Percentiles rank a stretch among this genome's conserved stretches.
phyloP scores from a whole-genome alignment of 2,329 filamentous ascomycete species.

The Dactylellina cionopaga region DNA sequence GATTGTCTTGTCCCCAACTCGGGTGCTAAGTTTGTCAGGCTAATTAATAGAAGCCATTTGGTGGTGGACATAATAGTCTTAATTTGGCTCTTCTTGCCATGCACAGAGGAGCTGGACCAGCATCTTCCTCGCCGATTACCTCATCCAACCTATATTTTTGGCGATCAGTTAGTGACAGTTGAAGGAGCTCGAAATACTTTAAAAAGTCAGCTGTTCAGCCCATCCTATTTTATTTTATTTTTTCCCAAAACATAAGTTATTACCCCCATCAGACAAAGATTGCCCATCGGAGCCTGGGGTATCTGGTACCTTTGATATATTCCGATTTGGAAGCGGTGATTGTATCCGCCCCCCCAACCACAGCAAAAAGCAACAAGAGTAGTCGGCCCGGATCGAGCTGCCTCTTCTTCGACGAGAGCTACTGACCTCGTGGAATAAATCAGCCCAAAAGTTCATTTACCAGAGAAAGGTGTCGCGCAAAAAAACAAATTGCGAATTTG shows the following conservation, averaged over 20 bases:
- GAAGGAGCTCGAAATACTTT: constrained; percentile 30
- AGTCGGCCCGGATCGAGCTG: constrained; percentile 39
- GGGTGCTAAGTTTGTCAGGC: constrained; percentile 33
- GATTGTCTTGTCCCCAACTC: constrained; percentile 37
- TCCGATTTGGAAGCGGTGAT: constrained; percentile 26
- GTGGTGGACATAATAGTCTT: constrained; percentile 33
- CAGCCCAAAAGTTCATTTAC: neutral
- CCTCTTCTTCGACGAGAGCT: constrained; percentile 32
- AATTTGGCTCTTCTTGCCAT: constrained; percentile 36
- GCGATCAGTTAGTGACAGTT: constrained; percentile 26
- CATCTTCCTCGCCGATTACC: constrained; percentile 51
- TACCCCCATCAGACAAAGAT: constrained; percentile 19
- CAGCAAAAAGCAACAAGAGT: constrained; percentile 47
- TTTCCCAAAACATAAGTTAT: neutral
- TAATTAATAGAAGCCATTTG: constrained; percentile 35
- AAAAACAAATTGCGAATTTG: constrained; percentile 23
- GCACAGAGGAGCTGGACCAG: constrained; percentile 40
- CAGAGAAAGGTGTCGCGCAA: neutral
- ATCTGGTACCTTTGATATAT: constrained; percentile 35
- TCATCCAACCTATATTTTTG: constrained; percentile 30
- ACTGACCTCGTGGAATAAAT: constrained; percentile 23
- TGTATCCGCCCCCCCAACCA: neutral
- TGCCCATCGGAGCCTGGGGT: constrained; percentile 26
- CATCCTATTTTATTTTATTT: constrained; percentile 27
- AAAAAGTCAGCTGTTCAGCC: constrained; percentile 44